Base-by-base conservation (phyloP, 2,329 filamentous ascomycete species). In the Incumbomyces lentus region DNA sequence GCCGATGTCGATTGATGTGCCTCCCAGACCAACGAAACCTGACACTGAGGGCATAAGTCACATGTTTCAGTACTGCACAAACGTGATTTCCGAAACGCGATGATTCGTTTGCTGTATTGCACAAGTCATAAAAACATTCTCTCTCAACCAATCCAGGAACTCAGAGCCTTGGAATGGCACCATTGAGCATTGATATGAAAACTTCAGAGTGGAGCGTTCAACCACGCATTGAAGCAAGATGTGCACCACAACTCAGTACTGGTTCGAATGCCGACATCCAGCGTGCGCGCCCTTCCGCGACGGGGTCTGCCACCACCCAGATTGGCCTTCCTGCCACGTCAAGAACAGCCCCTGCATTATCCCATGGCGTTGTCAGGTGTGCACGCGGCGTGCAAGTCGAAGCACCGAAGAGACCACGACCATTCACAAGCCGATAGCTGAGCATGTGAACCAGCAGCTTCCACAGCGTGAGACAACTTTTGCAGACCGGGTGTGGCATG, bases 221-320 rank as follows among this genome's bases (percentile, higher is more conserved):
- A 26, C 4, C 22, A 26, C 22, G 22, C 4, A 26, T 26, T 26
- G 8, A 8, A 26, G 22, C n/a, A 40, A 14, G 36, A 55, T 56
- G 54, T 56, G 54, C 45, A 53, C 49, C 11, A 52, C 48, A 6
- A 45, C 33, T 22, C 46, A 44, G 37, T 52, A 52, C 36, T 13
- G 49, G 2, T 56, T 47, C 43, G 19, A 47, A 13, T 56, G 54
- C 31, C 41, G 36, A 11, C 52, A 55, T 39, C 39, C 47, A n/a
- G 54, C 54, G 17, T 54, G 52, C 40, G 40, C 50, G 30, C 43
- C 47, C 3, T 56, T 56, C 37, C 52, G 54, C 18, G 44, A 49
- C 37, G 43, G 35, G 11, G 26, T 49, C 12, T 52, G 51, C 43
- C 18, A 38, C 7, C 46, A 19, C 4, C 46, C 43, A 16, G 38